phyloP scores from a whole-genome alignment of 2,329 filamentous ascomycete genomes.

The Alternaria ventricosa region DNA sequence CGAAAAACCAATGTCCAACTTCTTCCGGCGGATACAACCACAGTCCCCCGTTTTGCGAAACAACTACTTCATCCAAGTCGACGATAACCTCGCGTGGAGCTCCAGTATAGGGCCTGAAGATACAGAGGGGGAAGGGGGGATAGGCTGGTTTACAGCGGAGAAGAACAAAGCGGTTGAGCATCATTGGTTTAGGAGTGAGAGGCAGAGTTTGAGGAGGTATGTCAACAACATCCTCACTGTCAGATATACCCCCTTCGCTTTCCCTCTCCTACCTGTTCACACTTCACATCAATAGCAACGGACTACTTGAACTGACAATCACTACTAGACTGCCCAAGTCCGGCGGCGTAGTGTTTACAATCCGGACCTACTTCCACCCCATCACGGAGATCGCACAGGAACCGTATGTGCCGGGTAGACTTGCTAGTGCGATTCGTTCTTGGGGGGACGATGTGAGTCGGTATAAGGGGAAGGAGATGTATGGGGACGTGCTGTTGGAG shows the following conservation, averaged over 20 bases:
- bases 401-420: constrained; percentile 76
- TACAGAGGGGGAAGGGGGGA: constrained; percentile 48
- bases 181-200: constrained; percentile 78
- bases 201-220: constrained; percentile 70
- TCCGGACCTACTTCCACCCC: constrained; percentile 80
- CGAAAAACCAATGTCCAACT: constrained; percentile 79
- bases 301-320: not conserved
- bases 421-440: constrained; percentile 79
- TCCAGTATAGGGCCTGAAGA: constrained; percentile 78
- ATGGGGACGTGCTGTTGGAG: constrained; percentile 74
- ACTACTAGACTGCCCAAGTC: constrained; percentile 51
- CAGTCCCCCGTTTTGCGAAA: constrained; percentile 72
- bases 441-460: constrained; percentile 78
- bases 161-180: constrained; percentile 75
- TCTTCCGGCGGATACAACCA: constrained; percentile 72
- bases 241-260: too few relatives aligned
- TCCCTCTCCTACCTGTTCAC: not conserved
- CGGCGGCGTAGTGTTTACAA: constrained; percentile 70
- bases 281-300: not conserved
- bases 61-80: constrained; percentile 90
- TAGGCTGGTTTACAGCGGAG: constrained; percentile 73
- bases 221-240: not conserved
- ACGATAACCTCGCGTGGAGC: constrained; percentile 78
- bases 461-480: constrained; percentile 81
- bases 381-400: constrained; percentile 72